Evolutionary conservation across 1,284 basidiomycete genomes (phyloP).

Genomic region (Phellopilus nigrolimitatus): DNA sequence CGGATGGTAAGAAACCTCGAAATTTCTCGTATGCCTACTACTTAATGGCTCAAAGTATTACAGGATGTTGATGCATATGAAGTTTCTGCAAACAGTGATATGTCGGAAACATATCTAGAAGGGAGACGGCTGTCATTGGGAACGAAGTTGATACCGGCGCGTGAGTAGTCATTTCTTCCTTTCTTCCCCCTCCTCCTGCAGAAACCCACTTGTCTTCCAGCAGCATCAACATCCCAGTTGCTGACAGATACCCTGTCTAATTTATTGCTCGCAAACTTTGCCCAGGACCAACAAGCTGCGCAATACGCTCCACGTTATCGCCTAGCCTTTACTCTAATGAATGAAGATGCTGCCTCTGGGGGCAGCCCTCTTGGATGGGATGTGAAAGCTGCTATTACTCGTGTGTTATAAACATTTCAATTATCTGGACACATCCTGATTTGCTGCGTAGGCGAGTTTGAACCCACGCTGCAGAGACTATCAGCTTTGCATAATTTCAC

Average conservation of each 20-base stretch:
- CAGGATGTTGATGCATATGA: background rate
- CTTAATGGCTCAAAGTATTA: background rate
- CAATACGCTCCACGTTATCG: slow-evolving; percentile 79
- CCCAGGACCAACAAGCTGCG: slow-evolving; percentile 53
- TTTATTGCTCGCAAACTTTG: slow-evolving; percentile 30
- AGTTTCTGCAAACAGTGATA: slow-evolving; percentile 1
- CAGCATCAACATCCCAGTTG: slow-evolving; percentile 30
- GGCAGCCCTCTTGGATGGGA: slow-evolving; percentile 67
- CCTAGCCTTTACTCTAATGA: slow-evolving; percentile 78
- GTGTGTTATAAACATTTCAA: slow-evolving; percentile 42
- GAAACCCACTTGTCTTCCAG: background rate
- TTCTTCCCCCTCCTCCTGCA: background rate
- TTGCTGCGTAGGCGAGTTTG: slow-evolving; percentile 55
- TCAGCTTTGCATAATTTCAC: slow-evolving; percentile 81
- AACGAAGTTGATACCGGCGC: slow-evolving; percentile 1
- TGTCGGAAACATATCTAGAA: slow-evolving; percentile 1
- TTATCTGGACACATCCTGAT: slow-evolving; percentile 19
- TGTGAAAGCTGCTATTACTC: slow-evolving; percentile 52
- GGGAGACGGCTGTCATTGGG: slow-evolving; percentile 11
- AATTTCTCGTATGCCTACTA: background rate
- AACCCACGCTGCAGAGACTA: slow-evolving; percentile 60
- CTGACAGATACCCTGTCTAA: slow-evolving; percentile 1
- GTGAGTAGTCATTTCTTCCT: slow-evolving; percentile 30
- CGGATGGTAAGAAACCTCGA: background rate
- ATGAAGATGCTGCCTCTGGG: slow-evolving; percentile 79